Evolutionary conservation across 495 filamentous ascomycete species (phyloP).

Genomic region (Lasiosphaeris hirsuta): DNA sequence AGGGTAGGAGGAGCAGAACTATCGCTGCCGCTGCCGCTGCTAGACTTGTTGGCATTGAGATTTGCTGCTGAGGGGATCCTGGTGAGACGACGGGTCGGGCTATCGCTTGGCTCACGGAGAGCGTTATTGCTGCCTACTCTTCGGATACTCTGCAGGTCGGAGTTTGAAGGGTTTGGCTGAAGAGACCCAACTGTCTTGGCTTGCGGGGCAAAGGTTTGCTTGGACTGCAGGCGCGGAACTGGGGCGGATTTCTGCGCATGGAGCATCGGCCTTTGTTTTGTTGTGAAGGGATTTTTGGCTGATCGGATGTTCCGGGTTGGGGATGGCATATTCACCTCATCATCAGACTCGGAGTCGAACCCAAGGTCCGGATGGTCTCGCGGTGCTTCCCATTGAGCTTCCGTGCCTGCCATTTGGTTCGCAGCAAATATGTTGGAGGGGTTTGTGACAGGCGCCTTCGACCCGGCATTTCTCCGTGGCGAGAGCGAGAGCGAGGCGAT

Average conservation of each 20-base stretch:
- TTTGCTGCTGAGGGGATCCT: conserved; percentile 70
- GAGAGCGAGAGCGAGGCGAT: conserved; percentile 82
- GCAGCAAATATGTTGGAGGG: conserved; percentile 67
- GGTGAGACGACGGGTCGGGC: conserved; percentile 63
- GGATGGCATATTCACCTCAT: conserved; percentile 57
- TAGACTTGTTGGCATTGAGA: conserved; percentile 51
- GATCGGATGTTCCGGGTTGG: conserved; percentile 51
- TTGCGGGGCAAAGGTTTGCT: conserved; percentile 29
- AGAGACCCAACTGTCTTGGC: conserved; percentile 21
- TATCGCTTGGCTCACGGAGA: conserved; percentile 50
- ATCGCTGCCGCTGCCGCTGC: conserved; percentile 49
- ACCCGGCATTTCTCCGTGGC: conserved; percentile 66
- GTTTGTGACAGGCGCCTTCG: conserved; percentile 44
- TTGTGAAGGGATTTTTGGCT: conserved; percentile 67
- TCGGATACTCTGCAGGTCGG: conserved; percentile 26
- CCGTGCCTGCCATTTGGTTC: conserved; percentile 24
- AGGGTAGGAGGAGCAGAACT: conserved; percentile 47
- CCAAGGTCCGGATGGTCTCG: conserved; percentile 34
- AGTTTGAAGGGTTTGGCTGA: conserved; percentile 17
- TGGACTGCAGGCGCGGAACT: conserved; percentile 39
- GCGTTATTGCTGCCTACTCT: conserved; percentile 32
- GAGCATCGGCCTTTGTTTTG: conserved; percentile 56
- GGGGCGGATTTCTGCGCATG: conserved; percentile 68
- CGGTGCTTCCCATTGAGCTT: conserved; percentile 52
- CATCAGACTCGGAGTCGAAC: conserved; percentile 52